These are phyloP conservation scores for Pseudocercospora fijiensis DNA, from an alignment of 2,329 filamentous ascomycete species.

Conservation along the genomic window DNA sequence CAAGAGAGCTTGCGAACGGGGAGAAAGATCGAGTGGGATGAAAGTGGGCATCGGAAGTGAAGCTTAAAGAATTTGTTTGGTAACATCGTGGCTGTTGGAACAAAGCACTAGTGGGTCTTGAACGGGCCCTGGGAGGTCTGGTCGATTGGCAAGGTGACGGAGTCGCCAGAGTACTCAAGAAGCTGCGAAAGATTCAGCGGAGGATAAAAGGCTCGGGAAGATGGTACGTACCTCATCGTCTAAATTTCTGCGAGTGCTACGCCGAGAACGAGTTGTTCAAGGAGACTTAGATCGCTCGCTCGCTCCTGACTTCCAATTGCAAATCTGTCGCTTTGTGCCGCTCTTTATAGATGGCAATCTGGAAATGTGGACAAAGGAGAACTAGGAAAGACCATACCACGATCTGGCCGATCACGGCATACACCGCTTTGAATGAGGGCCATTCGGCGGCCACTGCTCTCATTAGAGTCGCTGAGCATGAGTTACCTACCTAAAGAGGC, in stretches of 20 bases:
- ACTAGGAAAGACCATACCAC: not conserved
- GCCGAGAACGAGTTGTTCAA: too few relatives aligned
- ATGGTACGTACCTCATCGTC: too few relatives aligned
- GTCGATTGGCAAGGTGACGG: conserved; percentile 42
- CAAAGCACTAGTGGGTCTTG: not conserved
- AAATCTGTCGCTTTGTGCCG: too few relatives aligned
- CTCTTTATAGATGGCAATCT: too few relatives aligned
- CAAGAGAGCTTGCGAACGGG: conserved; percentile 58
- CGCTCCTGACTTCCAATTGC: too few relatives aligned
- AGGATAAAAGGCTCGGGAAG: too few relatives aligned
- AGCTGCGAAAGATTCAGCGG: conserved; percentile 27
- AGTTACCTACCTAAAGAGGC: not conserved
- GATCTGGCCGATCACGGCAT: not conserved
- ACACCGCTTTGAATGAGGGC: not conserved
- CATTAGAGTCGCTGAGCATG: not conserved
- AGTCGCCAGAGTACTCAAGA: conserved; percentile 39
- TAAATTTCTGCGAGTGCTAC: too few relatives aligned
- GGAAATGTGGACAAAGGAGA: not conserved
- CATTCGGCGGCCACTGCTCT: too few relatives aligned
- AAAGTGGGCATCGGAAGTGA: conserved; percentile 22
- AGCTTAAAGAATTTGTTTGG: not conserved
- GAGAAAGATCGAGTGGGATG: conserved; percentile 52
- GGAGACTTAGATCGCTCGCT: too few relatives aligned
- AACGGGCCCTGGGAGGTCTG: conserved; percentile 35
- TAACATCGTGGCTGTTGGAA: not conserved